Base-by-base conservation (phyloP, 2,329 filamentous ascomycete genomes). In the Thelonectria blattea region DNA sequence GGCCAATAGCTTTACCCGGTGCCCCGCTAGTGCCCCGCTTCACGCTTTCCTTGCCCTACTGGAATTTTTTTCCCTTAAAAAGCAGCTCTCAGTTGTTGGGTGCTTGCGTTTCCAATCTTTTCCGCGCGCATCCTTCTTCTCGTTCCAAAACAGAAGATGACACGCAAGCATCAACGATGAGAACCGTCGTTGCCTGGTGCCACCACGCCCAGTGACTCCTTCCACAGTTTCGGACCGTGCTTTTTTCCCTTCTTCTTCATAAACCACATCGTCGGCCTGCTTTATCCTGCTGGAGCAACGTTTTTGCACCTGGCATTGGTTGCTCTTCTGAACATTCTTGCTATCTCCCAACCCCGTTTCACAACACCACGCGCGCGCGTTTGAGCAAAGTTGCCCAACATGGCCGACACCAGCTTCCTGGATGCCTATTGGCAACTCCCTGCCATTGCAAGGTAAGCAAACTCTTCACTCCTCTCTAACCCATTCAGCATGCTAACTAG, bases 371-470 rank as follows among this genome's bases (percentile, higher is more conserved):
- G 52, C n/a, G 6, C 22, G 22, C 58, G 20, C 58, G 30, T 64
- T 69, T 66, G 71, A 72, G 71, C 71, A 72, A 72, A 72, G 68
- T 71, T 72, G 70, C 66, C 64, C 66, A 73, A 58, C 30, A 76
- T 76, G 74, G 64, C 73, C 41, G 72, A 75, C n/a, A 61, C 64
- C 39, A 64, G 15, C 15, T 37, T 66, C 6, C 37, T 74, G 53
- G 73, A 74, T 43, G 71, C 68, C 61, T 81, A 76, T 69, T 77
- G 76, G 77, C 74, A 72, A 62, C 65, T 76, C 66, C 79, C 79
- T 39, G 71, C 76, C 50, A 70, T 81, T 62, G 71, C 79, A 62
- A 77, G 79, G 79, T 81, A 73, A 71, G 77, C n/a, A n/a, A 59
- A 32, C 34, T 3, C 18, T 22, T 30, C 10, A 12, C 1, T 12